Conservation (phyloP, 2,329 filamentous ascomycete genomes). For the Helicocarpus griseus region DNA sequence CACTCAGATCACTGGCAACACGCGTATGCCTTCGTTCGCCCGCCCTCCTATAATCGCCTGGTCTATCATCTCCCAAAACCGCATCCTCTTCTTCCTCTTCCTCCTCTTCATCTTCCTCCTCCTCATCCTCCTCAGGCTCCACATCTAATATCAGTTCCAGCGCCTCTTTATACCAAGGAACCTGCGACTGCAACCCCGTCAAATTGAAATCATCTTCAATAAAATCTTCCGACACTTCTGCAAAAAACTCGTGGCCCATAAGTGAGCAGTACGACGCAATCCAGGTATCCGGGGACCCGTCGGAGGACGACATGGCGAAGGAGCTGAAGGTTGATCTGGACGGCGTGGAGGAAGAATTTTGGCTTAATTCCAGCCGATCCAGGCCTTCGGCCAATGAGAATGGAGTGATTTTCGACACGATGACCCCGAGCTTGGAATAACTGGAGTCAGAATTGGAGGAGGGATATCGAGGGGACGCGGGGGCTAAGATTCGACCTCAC, state of each 20-base stretch:
- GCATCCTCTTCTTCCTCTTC: constrained; percentile 62
- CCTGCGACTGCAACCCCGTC: constrained; percentile 87
- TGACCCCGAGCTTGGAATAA: constrained; percentile 20
- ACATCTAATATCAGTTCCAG: constrained; percentile 99
- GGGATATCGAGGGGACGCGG: background rate
- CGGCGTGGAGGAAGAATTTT: constrained; percentile 35
- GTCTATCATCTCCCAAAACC: constrained; percentile 51
- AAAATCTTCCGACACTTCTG: constrained; percentile 96
- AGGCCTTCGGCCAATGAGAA: constrained; percentile 39
- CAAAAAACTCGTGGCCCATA: constrained; percentile 96
- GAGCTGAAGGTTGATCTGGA: constrained; percentile 30
- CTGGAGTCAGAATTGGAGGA: background rate
- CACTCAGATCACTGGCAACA: constrained; percentile 83
- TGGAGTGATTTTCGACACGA: constrained; percentile 37
- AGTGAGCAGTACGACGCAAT: constrained; percentile 95
- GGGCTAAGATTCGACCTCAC: background rate
- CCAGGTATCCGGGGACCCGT: constrained; percentile 70
- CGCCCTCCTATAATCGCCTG: constrained; percentile 37
- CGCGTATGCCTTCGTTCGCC: constrained; percentile 69
- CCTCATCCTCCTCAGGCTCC: constrained; percentile 77
- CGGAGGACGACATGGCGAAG: constrained; percentile 36
- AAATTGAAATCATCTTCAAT: constrained; percentile 99
- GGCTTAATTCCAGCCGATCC: constrained; percentile 38
- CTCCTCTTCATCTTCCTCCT: constrained; percentile 56
- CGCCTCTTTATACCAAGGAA: constrained; percentile 98